phyloP scores from a whole-genome alignment of 1,139 yeast species.

The Schwanniomyces etchellsii region DNA sequence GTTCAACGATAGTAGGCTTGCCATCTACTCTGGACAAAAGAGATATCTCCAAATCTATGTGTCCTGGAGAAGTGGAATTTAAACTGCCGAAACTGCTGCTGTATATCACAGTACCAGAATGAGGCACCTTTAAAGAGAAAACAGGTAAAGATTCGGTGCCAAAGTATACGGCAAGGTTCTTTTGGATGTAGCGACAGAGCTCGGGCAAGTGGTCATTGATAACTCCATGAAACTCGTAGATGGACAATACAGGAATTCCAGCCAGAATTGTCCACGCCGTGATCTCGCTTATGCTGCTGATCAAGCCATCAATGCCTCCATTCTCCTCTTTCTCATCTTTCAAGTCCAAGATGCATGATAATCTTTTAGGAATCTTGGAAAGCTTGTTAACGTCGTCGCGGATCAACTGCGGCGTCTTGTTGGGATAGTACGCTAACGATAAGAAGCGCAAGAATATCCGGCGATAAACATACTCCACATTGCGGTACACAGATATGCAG shows the following conservation, averaged over 20 bases:
- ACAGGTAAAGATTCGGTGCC: slow-evolving; percentile 67
- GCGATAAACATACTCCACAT: slow-evolving; percentile 48
- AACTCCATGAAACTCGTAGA: slow-evolving; percentile 78
- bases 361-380: slow-evolving; percentile 67
- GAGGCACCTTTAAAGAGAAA: slow-evolving; percentile 57
- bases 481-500: slow-evolving; percentile 50
- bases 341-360: slow-evolving; percentile 69
- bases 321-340: slow-evolving; percentile 76
- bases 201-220: slow-evolving; percentile 51
- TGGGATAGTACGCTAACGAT: slow-evolving; percentile 69
- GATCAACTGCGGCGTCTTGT: slow-evolving; percentile 80
- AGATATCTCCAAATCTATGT: slow-evolving; percentile 55
- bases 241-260: slow-evolving; percentile 64
- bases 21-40: slow-evolving; percentile 79
- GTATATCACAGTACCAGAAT: slow-evolving; percentile 44
- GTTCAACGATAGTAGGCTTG: slow-evolving; percentile 79
- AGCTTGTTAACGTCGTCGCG: slow-evolving; percentile 74
- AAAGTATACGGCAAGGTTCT: slow-evolving; percentile 65
- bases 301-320: slow-evolving; percentile 81
- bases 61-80: slow-evolving; percentile 9
- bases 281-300: slow-evolving; percentile 71
- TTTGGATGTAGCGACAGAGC: slow-evolving; percentile 52
- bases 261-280: slow-evolving; percentile 86
- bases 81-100: slow-evolving; percentile 25
- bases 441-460: slow-evolving; percentile 51